Evolutionary conservation across 164 flowering plant genomes (phyloP).

Genomic region (Stephania cephalantha): DNA sequence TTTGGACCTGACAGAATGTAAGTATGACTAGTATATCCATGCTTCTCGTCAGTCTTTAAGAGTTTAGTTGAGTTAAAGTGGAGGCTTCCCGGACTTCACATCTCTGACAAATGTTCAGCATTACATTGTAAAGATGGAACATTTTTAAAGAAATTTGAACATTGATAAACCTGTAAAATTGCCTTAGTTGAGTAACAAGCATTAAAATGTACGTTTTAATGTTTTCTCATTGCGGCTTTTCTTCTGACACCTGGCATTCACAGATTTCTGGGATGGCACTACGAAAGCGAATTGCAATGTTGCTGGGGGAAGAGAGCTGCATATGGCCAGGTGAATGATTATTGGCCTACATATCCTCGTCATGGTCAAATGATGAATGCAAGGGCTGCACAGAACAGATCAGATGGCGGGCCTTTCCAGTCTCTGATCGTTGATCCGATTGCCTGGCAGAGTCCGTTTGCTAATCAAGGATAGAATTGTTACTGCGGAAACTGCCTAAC

Average conservation of each 20-base stretch:
- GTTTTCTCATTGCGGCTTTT: not conserved
- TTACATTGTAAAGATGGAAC: not conserved
- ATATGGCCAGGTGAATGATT: not conserved
- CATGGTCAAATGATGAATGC: not conserved
- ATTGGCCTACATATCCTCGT: not conserved
- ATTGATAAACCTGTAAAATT: not conserved
- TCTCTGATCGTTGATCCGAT: no score
- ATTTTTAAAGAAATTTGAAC: no score
- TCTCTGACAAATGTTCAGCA: not conserved
- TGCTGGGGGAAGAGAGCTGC: not conserved
- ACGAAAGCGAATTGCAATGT: not conserved
- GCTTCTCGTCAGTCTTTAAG: not conserved
- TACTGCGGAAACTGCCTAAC: not conserved
- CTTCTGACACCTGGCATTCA: not conserved
- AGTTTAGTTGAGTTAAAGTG: not conserved
- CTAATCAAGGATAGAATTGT: not conserved
- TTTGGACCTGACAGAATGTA: conserved; percentile 3
- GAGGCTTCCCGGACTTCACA: not conserved
- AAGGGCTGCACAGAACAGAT: not conserved
- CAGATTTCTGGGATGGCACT: not conserved
- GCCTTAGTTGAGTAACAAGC: not conserved
- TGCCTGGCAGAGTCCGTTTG: not conserved
- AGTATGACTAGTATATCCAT: not conserved
- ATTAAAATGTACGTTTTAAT: no score
- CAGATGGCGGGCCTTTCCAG: no score